A percentile compares a stretch with the other conserved stretches of the same genome.
Conservation (phyloP, 202 grass and related monocot species). For the Brachypodium distachyon region DNA sequence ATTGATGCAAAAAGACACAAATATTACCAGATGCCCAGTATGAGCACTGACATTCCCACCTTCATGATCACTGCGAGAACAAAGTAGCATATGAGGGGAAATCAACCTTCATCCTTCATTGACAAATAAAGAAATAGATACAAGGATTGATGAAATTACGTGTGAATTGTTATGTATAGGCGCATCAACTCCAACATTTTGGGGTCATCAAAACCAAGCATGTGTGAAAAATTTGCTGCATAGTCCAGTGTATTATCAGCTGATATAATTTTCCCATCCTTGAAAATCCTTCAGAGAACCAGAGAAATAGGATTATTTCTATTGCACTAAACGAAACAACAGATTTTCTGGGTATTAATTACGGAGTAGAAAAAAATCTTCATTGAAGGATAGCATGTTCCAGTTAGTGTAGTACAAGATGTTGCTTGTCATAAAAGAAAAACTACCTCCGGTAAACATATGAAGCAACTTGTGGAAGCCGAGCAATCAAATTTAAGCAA, state of each 20-base stretch:
- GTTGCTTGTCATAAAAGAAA: neutral
- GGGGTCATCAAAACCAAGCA: constrained; percentile 93
- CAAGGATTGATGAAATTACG: constrained; percentile 34
- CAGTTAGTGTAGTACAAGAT: neutral
- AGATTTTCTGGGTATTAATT: neutral
- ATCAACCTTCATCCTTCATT: neutral
- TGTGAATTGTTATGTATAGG: constrained; percentile 95
- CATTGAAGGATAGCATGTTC: neutral
- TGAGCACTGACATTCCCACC: constrained; percentile 98
- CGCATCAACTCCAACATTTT: constrained; percentile 99
- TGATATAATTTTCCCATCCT: constrained; percentile 67
- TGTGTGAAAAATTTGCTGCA: constrained; percentile 90
- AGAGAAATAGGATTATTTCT: constrained; percentile 11
- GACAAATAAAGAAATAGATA: constrained; percentile 8
- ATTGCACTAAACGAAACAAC: neutral
- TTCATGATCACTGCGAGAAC: constrained; percentile 80
- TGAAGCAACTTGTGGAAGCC: constrained; percentile 72
- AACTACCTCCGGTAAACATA: constrained; percentile 88
- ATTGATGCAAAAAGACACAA: neutral
- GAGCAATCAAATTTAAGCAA: constrained; percentile 86
- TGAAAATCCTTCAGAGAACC: constrained; percentile 62
- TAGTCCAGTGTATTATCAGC: constrained; percentile 81
- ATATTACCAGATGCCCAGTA: constrained; percentile 91
- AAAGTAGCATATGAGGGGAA: neutral
- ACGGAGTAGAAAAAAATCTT: constrained; percentile 11